These are phyloP conservation scores for Coix lacrymajobi DNA, from an alignment of 176 grass and related monocot species.

Conservation along the genomic window DNA sequence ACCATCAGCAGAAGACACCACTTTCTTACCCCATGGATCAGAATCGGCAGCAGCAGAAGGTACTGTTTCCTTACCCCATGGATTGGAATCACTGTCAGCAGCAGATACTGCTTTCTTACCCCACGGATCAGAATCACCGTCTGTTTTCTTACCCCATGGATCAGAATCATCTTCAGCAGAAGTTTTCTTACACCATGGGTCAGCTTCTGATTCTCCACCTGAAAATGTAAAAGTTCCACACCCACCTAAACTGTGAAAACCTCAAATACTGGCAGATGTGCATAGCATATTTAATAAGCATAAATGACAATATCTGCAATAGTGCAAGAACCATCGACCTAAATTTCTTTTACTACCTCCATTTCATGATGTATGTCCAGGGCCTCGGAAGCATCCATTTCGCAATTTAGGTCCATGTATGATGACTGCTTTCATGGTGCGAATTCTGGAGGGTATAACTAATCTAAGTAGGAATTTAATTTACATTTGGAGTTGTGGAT, in stretches of 20 bases:
- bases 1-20: not conserved
- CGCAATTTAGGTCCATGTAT: not conserved
- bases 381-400: not conserved
- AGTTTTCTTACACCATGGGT: slow-evolving; percentile 52
- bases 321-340: not conserved
- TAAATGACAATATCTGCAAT: not conserved
- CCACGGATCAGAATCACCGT: slow-evolving; percentile 34
- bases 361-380: not conserved
- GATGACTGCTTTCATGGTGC: not conserved
- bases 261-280: slow-evolving; percentile 4
- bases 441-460: not conserved
- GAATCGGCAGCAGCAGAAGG: slow-evolving; percentile 3
- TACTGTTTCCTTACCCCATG: not conserved
- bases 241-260: slow-evolving; percentile 14
- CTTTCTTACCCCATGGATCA: slow-evolving; percentile 17
- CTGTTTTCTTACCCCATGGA: not conserved
- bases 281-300: slow-evolving; percentile 6
- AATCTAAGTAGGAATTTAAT: not conserved
- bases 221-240: slow-evolving; percentile 22
- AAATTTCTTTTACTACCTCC: not conserved
- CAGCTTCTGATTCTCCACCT: slow-evolving; percentile 37
- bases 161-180: not conserved
- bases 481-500: not conserved
- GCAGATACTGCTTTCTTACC: slow-evolving; percentile 11
- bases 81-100: not conserved